Evolutionary conservation across 805 yeast species (phyloP).

Genomic region (Sugiyamaella smithiae): DNA sequence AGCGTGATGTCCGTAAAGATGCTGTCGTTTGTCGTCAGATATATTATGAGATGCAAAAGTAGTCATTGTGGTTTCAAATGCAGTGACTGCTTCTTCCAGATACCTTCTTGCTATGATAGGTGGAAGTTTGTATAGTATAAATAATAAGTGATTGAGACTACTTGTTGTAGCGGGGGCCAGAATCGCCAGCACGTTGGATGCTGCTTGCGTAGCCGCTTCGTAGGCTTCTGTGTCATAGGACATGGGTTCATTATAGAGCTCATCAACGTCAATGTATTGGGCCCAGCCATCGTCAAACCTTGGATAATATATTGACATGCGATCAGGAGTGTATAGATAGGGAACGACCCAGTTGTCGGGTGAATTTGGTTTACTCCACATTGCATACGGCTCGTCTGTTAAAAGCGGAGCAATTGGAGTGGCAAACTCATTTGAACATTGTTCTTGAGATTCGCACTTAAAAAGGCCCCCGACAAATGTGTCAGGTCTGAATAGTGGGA

Average conservation of each 20-base stretch:
- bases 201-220: not conserved
- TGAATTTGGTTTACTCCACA: slow-evolving; percentile 32
- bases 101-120: not conserved
- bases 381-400: slow-evolving; percentile 41
- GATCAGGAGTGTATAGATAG: slow-evolving; percentile 48
- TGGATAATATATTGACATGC: slow-evolving; percentile 28
- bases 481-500: slow-evolving; percentile 51
- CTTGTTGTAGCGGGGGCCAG: not conserved
- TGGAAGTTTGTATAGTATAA: not conserved
- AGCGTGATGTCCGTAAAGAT: slow-evolving; percentile 68
- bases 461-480: slow-evolving; percentile 64
- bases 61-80: not conserved
- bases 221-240: not conserved
- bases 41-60: slow-evolving; percentile 50
- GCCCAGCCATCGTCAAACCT: slow-evolving; percentile 40
- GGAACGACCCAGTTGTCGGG: slow-evolving; percentile 48
- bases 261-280: slow-evolving; percentile 45
- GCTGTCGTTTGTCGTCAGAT: slow-evolving; percentile 80
- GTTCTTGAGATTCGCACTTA: slow-evolving; percentile 34
- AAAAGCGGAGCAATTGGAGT: slow-evolving; percentile 52
- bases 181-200: not conserved
- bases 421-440: slow-evolving; percentile 16
- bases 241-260: slow-evolving; percentile 36
- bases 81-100: not conserved
- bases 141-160: not conserved